Conservation (phyloP, 441 rosid species). For the Biscutella laevigata region DNA sequence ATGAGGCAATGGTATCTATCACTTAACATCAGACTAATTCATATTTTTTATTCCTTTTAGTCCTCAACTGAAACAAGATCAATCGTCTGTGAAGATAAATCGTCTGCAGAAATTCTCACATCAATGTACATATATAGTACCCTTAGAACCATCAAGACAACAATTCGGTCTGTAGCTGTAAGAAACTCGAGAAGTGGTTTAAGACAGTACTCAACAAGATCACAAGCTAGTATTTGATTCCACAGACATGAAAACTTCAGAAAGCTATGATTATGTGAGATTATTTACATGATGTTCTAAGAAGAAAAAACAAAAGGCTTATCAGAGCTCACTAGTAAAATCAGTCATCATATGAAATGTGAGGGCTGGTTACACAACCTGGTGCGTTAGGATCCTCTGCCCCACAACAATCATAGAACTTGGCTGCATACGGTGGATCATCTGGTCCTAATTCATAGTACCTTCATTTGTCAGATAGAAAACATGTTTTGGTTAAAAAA, state of each 20-base stretch:
- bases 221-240: background rate
- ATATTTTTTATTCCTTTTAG: too few species aligned
- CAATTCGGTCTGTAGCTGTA: background rate
- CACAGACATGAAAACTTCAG: too few species aligned
- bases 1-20: background rate
- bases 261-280: background rate
- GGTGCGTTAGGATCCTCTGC: conserved; percentile 77
- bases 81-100: background rate
- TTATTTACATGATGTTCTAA: conserved; percentile 7
- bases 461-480: conserved; percentile 37
- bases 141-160: background rate
- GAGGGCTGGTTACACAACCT: conserved; percentile 59
- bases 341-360: conserved; percentile 67
- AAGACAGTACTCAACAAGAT: background rate
- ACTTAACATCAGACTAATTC: background rate
- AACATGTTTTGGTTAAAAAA: background rate
- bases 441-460: conserved; percentile 73
- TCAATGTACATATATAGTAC: background rate
- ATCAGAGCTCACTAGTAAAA: conserved; percentile 17
- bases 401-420: conserved; percentile 91
- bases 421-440: conserved; percentile 89
- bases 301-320: background rate
- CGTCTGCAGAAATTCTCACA: background rate
- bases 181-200: background rate
- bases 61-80: too few species aligned